Conservation (phyloP, 768 basidiomycete species). For the Myochromella boudieri region DNA sequence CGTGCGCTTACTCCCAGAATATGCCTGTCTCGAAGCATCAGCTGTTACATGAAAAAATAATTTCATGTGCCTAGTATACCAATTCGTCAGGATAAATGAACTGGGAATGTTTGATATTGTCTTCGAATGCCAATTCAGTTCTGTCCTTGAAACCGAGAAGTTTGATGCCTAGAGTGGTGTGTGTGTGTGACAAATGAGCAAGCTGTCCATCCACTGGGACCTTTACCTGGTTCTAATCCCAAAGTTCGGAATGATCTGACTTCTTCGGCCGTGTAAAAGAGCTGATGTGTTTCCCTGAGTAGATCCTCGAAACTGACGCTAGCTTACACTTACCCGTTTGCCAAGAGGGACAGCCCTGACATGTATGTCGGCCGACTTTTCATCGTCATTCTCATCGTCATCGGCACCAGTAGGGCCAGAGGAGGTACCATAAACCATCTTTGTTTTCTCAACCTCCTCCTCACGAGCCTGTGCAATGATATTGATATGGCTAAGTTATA, state of each 20-base stretch:
- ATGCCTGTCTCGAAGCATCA: slow-evolving; percentile 45
- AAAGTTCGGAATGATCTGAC: slow-evolving; percentile 80
- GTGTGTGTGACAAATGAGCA: background rate
- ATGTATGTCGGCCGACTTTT: slow-evolving; percentile 29
- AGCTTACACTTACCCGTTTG: slow-evolving; percentile 52
- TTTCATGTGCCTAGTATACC: slow-evolving; percentile 42
- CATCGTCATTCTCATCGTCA: slow-evolving; percentile 38
- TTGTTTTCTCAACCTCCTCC: slow-evolving; percentile 43
- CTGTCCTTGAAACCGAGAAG: slow-evolving; percentile 90
- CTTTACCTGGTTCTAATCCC: slow-evolving; percentile 70
- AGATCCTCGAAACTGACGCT: background rate
- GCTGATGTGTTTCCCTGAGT: slow-evolving; percentile 37
- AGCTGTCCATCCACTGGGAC: background rate
- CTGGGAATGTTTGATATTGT: slow-evolving; percentile 88
- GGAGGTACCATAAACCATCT: slow-evolving; percentile 45
- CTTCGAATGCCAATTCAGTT: slow-evolving; percentile 71
- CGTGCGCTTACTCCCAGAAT: slow-evolving; percentile 89
- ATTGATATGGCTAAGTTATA: background rate
- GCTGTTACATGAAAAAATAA: background rate
- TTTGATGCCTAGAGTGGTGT: slow-evolving; percentile 63
- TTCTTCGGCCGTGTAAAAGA: slow-evolving; percentile 85
- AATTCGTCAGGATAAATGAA: slow-evolving; percentile 93
- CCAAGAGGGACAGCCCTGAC: slow-evolving; percentile 47
- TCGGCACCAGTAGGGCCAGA: slow-evolving; percentile 32
- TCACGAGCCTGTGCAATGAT: slow-evolving; percentile 35